Evolutionary conservation across 192 early-diverging fungal species (phyloP).

Genomic region (Backusella parvicylindrica): DNA sequence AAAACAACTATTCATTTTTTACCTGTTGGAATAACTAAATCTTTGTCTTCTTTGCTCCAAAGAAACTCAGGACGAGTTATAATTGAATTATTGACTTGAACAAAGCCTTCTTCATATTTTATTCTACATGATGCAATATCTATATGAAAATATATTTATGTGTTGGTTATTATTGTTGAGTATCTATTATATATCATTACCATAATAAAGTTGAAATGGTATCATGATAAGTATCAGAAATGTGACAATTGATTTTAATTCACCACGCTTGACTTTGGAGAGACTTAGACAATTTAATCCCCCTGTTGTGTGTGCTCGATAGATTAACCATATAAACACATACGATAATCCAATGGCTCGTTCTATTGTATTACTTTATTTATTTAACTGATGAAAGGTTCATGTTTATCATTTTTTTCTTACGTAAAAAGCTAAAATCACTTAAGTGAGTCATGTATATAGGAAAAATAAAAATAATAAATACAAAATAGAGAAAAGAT

Average conservation of each 20-base stretch:
- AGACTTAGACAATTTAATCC: slow-evolving; percentile 25
- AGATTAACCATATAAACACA: slow-evolving; percentile 22
- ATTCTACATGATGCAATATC: slow-evolving; percentile 28
- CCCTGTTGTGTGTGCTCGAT: slow-evolving; percentile 25
- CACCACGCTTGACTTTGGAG: slow-evolving; percentile 19
- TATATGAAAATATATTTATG: slow-evolving; percentile 1
- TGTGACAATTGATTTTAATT: slow-evolving; percentile 31
- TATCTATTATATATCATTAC: not conserved
- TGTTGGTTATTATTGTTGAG: not conserved
- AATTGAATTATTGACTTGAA: not conserved
- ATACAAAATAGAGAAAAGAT: not conserved
- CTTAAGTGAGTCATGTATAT: slow-evolving; percentile 33
- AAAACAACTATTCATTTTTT: not conserved
- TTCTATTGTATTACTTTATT: slow-evolving; percentile 16
- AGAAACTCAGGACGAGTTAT: slow-evolving; percentile 18
- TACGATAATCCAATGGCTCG: slow-evolving; percentile 25
- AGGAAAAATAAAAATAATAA: not conserved
- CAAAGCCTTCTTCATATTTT: slow-evolving; percentile 40
- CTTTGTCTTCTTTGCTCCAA: slow-evolving; percentile 21
- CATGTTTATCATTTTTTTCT: not conserved
- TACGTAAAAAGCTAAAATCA: slow-evolving; percentile 37
- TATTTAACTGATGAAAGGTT: not conserved
- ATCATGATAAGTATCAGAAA: slow-evolving; percentile 30
- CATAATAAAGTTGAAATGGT: slow-evolving; percentile 32
- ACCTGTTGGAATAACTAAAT: slow-evolving; percentile 19